These are phyloP conservation scores for Neolentinus lepideus DNA, from an alignment of 1,284 basidiomycete genomes.

Conservation along the genomic window DNA sequence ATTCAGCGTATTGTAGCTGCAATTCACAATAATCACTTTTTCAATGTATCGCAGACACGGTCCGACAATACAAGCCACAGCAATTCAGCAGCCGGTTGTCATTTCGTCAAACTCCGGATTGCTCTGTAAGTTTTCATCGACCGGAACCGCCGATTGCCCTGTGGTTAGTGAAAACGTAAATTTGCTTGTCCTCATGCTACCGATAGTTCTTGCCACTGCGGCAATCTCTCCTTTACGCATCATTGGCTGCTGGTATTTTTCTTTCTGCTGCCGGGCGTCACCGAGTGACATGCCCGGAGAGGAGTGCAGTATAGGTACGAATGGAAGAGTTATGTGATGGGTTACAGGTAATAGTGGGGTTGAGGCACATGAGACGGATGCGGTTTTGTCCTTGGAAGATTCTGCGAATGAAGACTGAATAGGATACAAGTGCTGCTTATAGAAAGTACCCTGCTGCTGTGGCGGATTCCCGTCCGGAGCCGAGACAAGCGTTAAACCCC, in stretches of 20 bases:
- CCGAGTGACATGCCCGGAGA: conserved; percentile 16
- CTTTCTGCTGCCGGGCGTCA: conserved; percentile 19
- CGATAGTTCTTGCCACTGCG: conserved; percentile 26
- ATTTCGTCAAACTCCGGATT: no score
- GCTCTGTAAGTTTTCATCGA: background rate
- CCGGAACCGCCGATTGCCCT: no score
- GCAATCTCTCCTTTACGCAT: conserved; percentile 18
- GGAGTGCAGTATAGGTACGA: conserved; percentile 19
- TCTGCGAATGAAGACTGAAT: conserved; percentile 30
- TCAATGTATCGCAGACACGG: no score
- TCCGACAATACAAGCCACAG: conserved; percentile 5
- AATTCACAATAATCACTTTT: no score
- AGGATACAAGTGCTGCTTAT: conserved; percentile 45
- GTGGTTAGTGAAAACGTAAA: conserved; percentile 14
- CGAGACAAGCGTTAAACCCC: conserved; percentile 41
- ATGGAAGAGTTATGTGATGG: conserved; percentile 19
- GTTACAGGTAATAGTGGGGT: conserved; percentile 9
- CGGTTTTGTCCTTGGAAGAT: conserved; percentile 8
- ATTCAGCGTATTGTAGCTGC: background rate
- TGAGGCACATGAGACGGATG: conserved; percentile 2
- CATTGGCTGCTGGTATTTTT: conserved; percentile 14
- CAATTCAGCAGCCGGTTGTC: no score
- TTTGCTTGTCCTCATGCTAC: conserved; percentile 11
- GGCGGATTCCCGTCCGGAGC: conserved; percentile 7
- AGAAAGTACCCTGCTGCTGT: conserved; percentile 21